Evolutionary conservation across 345 rosid species (phyloP).

Genomic region (Populus euphratica): DNA sequence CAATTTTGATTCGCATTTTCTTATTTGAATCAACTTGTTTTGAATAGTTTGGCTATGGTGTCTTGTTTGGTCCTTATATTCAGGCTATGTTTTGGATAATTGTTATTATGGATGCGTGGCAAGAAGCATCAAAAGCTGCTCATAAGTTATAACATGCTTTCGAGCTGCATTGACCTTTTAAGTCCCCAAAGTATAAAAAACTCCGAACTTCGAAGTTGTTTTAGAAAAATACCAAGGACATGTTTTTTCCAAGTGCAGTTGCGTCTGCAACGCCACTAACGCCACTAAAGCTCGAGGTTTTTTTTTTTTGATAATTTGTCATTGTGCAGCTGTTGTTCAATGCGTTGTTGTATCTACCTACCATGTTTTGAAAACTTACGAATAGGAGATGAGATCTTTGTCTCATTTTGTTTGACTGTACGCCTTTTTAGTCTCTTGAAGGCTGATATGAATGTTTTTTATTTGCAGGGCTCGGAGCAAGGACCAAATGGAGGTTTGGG

Average conservation of each 20-base stretch:
- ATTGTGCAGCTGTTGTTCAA: not conserved
- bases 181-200: not conserved
- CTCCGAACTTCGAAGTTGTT: not conserved
- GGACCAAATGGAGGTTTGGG: slow-evolving; percentile 25
- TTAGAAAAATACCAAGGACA: not conserved
- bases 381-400: not conserved
- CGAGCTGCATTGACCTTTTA: not conserved
- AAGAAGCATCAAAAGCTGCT: not conserved
- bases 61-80: no score
- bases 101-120: no score
- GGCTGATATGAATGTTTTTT: not conserved
- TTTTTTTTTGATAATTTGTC: not conserved
- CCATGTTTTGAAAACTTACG: not conserved
- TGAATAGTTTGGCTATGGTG: not conserved
- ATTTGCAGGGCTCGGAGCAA: slow-evolving; percentile 48
- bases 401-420: not conserved
- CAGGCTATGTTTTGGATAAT: no score
- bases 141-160: not conserved
- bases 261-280: not conserved
- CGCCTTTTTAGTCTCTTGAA: not conserved
- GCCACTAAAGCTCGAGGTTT: not conserved
- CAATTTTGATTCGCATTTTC: not conserved
- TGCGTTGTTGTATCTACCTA: not conserved
- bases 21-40: not conserved
- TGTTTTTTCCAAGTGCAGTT: not conserved